These are phyloP conservation scores for Nephelium lappaceum DNA, from an alignment of 345 rosid genomes.

Conservation along the genomic window DNA sequence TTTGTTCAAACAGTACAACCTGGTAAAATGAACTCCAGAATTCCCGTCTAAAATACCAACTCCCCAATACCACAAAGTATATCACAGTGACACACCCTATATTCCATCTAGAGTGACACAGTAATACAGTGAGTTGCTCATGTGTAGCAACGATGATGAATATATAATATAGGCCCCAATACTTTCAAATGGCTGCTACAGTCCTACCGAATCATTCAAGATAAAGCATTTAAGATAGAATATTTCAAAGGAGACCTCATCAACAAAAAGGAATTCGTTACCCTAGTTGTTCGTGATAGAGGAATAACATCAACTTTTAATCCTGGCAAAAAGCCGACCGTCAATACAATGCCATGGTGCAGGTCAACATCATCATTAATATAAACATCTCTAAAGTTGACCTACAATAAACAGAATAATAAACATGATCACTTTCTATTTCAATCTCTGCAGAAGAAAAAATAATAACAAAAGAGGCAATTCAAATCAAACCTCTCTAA, in stretches of 20 bases:
- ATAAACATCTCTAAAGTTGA: constrained; percentile 27
- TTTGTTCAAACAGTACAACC: background rate
- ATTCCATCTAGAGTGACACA: background rate
- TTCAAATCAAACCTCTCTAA: constrained; percentile 59
- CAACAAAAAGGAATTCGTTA: constrained; percentile 20
- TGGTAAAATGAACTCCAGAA: background rate
- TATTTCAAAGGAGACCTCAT: background rate
- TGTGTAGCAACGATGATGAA: background rate
- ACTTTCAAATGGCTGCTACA: background rate
- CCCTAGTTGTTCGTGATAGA: constrained; percentile 35
- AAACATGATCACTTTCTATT: background rate
- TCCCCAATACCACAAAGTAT: background rate
- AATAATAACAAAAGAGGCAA: background rate
- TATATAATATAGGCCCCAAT: background rate
- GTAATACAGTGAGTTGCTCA: background rate
- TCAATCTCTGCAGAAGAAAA: background rate
- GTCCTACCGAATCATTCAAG: background rate
- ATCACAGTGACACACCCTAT: background rate
- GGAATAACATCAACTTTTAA: constrained; percentile 75
- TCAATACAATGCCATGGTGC: constrained; percentile 49
- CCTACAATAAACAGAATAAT: constrained; percentile 37
- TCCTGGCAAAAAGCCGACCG: constrained; percentile 85
- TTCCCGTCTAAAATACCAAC: background rate
- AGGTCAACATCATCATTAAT: constrained; percentile 12
- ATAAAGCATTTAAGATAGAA: background rate